Percentiles rank a stretch among this genome's conserved stretches.
These are phyloP conservation scores for Daldinia sp. DNA, from an alignment of 2,329 filamentous ascomycete genomes.

Conservation along the genomic window DNA sequence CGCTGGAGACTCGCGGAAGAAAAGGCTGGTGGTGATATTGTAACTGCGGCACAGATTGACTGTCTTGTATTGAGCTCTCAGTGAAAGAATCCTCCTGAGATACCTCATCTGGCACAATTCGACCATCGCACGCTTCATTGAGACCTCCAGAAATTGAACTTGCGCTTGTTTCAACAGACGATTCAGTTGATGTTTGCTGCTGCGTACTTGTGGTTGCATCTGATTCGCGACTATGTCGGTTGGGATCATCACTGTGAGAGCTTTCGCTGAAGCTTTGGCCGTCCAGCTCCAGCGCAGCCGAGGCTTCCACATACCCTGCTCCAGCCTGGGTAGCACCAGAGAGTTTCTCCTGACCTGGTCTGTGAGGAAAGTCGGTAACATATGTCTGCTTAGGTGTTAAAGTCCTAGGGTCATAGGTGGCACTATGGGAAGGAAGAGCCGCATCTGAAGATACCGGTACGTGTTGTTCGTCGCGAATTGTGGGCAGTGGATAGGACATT, in stretches of 20 bases:
- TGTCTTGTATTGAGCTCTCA: slow-evolving; percentile 58
- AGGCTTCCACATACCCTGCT: slow-evolving; percentile 33
- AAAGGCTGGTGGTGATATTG: slow-evolving; percentile 71
- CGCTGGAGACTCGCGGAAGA: slow-evolving; percentile 58
- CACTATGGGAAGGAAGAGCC: slow-evolving; percentile 55
- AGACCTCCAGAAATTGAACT: slow-evolving; percentile 65
- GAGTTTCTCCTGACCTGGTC: slow-evolving; percentile 42
- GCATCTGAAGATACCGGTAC: slow-evolving; percentile 53
- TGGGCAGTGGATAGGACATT: slow-evolving; percentile 11
- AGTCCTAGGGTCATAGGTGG: slow-evolving; percentile 39
- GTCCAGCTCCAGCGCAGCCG: slow-evolving; percentile 35
- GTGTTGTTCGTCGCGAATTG: slow-evolving; percentile 45
- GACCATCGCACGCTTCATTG: slow-evolving; percentile 61
- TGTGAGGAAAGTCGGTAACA: slow-evolving; percentile 44
- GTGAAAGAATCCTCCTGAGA: slow-evolving; percentile 65
- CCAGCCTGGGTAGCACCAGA: slow-evolving; percentile 34
- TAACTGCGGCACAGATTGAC: slow-evolving; percentile 65
- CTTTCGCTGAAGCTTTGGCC: slow-evolving; percentile 39
- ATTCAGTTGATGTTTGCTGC: slow-evolving; percentile 63
- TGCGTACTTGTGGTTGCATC: slow-evolving; percentile 64
- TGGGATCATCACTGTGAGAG: slow-evolving; percentile 48
- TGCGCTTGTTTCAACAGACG: slow-evolving; percentile 67
- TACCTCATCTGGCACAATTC: slow-evolving; percentile 55
- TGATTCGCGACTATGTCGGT: slow-evolving; percentile 66
- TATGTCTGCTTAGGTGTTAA: slow-evolving; percentile 39